phyloP scores from a whole-genome alignment of 2,329 filamentous ascomycete species.

The Raffaelea deltoideospora region DNA sequence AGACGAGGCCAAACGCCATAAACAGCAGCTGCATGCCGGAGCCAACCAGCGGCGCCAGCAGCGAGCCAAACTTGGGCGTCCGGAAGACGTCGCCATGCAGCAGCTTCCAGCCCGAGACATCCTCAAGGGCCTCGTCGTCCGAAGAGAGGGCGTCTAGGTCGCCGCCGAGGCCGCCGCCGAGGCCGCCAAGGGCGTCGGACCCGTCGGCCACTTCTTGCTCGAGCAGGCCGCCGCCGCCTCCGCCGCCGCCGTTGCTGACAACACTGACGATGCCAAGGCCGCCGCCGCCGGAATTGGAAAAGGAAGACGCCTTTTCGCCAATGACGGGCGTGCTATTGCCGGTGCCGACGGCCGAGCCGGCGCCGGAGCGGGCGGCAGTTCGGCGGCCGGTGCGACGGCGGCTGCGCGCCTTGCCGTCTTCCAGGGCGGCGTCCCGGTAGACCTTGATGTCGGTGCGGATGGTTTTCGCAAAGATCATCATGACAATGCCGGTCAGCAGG shows the following conservation, averaged over 20 bases:
- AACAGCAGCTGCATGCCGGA: constrained; percentile 79
- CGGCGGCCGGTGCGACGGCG: constrained; percentile 29
- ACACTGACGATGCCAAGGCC: constrained; percentile 3
- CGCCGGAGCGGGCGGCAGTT: constrained; percentile 12
- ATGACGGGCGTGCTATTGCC: constrained; percentile 23
- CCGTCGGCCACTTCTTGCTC: constrained; percentile 25
- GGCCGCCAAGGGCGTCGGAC: constrained; percentile 22
- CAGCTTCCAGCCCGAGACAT: constrained; percentile 77
- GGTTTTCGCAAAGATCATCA: constrained; percentile 68
- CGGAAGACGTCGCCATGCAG: constrained; percentile 82
- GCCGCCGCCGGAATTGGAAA: constrained; percentile 10
- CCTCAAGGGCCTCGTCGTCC: constrained; percentile 61
- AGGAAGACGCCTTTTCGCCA: constrained; percentile 30
- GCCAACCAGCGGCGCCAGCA: constrained; percentile 68
- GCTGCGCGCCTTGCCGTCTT: constrained; percentile 47
- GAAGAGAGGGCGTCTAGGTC: constrained; percentile 36
- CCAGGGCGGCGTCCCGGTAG: constrained; percentile 48
- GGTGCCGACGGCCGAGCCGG: constrained; percentile 17
- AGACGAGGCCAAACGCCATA: constrained; percentile 58
- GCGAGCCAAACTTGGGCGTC: constrained; percentile 49
- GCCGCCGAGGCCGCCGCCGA: constrained; percentile 34
- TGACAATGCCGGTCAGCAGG: constrained; percentile 61
- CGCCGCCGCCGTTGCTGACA: too few relatives aligned
- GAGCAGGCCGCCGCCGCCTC: constrained; percentile 29
- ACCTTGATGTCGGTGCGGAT: constrained; percentile 65